Evolutionary conservation across 2,329 filamentous ascomycete genomes (phyloP).

Genomic region (Ceratocystis colombiana): DNA sequence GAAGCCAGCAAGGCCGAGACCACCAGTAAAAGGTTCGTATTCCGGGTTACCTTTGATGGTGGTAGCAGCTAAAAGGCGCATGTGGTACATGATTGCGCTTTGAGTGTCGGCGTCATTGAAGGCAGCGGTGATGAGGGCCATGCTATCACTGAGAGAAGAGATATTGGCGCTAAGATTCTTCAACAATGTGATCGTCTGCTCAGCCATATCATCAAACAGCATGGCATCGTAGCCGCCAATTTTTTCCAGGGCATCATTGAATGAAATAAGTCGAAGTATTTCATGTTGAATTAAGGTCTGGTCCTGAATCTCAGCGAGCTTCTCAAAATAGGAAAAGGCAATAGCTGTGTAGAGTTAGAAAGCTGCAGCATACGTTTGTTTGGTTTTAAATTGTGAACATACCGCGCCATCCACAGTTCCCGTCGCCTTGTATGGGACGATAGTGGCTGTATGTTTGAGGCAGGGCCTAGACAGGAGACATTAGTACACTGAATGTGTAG

Average conservation of each 20-base stretch:
- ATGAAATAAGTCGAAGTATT: constrained; percentile 56
- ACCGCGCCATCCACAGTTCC: constrained; percentile 98
- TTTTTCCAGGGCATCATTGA: constrained; percentile 59
- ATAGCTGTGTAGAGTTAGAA: constrained; percentile 52
- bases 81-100: constrained; percentile 74
- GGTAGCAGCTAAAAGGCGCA: constrained; percentile 68
- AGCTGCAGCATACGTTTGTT: background rate
- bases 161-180: constrained; percentile 44
- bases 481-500: background rate
- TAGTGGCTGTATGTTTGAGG: constrained; percentile 79
- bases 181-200: constrained; percentile 61
- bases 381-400: constrained; percentile 34
- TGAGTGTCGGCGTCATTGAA: constrained; percentile 66
- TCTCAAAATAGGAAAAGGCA: constrained; percentile 88
- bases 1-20: constrained; percentile 54
- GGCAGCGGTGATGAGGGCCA: constrained; percentile 44
- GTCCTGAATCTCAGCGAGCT: constrained; percentile 59
- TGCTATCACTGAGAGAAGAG: constrained; percentile 35
- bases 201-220: constrained; percentile 73
- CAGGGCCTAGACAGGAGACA: constrained; percentile 49
- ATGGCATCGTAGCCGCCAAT: constrained; percentile 61
- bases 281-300: constrained; percentile 58
- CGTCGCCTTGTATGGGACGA: constrained; percentile 79
- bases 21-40: constrained; percentile 64
- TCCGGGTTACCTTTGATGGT: constrained; percentile 68